Conservation (phyloP, 2,329 filamentous ascomycete species). For the Epichloe baconii region DNA sequence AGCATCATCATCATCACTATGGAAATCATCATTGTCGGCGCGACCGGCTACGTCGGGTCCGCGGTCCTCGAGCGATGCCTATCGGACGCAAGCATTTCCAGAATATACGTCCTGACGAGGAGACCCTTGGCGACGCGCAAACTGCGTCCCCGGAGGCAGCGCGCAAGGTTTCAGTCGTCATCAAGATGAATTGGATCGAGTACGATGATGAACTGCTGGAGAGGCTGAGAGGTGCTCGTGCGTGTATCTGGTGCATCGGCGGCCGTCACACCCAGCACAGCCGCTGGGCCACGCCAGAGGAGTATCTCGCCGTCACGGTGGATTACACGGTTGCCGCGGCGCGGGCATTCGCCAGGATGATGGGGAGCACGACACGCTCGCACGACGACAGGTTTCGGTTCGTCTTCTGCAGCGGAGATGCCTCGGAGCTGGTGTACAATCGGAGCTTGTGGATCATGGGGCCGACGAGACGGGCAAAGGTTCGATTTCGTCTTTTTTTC, state of each 20-base stretch:
- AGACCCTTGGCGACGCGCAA: neutral
- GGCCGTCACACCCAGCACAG: neutral
- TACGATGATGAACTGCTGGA: neutral
- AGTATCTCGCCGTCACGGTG: slow-evolving; percentile 2
- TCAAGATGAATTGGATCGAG: neutral
- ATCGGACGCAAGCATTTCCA: neutral
- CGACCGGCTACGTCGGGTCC: slow-evolving; percentile 4
- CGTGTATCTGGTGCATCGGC: slow-evolving; percentile 3
- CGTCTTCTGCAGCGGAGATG: slow-evolving; percentile 1
- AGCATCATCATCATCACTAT: neutral
- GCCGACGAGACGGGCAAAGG: slow-evolving; percentile 3
- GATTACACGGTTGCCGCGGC: neutral
- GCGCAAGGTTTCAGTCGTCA: neutral
- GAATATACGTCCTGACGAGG: neutral
- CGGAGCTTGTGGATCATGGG: slow-evolving; percentile 4
- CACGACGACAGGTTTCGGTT: neutral
- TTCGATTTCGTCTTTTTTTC: neutral
- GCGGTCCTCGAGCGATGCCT: slow-evolving; percentile 1
- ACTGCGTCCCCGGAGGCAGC: neutral
- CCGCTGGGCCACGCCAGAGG: slow-evolving; percentile 1
- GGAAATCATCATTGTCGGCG: slow-evolving; percentile 1
- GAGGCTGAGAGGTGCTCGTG: neutral
- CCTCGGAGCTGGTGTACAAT: slow-evolving; percentile 2
- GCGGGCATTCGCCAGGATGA: neutral
- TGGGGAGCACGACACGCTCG: neutral